These are phyloP conservation scores for Penicillium expansum DNA, from an alignment of 2,329 filamentous ascomycete genomes.

Conservation along the genomic window DNA sequence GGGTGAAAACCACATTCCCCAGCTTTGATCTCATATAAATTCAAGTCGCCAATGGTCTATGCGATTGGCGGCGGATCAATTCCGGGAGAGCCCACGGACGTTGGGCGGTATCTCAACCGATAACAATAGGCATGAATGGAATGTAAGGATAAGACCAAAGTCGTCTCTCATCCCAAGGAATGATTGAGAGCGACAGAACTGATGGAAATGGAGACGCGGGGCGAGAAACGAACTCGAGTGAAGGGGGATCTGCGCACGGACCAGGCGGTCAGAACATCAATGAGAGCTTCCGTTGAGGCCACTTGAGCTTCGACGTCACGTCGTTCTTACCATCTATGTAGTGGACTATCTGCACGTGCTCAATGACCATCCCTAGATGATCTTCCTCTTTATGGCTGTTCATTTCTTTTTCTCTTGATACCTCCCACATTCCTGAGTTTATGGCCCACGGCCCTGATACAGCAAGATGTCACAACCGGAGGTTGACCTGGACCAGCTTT, in stretches of 20 bases:
- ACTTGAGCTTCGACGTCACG: constrained; percentile 7
- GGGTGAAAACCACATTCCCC: constrained; percentile 42
- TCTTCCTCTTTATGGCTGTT: not conserved
- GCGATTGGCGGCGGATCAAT: constrained; percentile 22
- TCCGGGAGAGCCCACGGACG: constrained; percentile 9
- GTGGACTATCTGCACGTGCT: not conserved
- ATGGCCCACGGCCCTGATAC: constrained; percentile 23
- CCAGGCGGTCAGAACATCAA: constrained; percentile 27
- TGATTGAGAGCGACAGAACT: constrained; percentile 17
- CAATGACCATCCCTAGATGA: not conserved
- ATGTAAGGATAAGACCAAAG: constrained; percentile 16
- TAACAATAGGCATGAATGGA: constrained; percentile 9
- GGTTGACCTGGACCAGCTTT: constrained; percentile 63
- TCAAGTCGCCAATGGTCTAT: constrained; percentile 14
- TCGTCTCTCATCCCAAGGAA: constrained; percentile 17
- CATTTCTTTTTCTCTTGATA: not conserved
- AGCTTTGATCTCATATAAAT: constrained; percentile 16
- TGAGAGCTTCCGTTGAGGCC: constrained; percentile 9
- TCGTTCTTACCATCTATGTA: not conserved
- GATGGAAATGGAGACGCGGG: constrained; percentile 24
- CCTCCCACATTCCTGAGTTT: constrained; percentile 6
- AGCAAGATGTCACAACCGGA: constrained; percentile 48
- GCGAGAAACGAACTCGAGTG: constrained; percentile 24
- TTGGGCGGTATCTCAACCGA: constrained; percentile 9
- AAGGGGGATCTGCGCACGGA: constrained; percentile 26